phyloP scores from a whole-genome alignment of 352 stramenopile genomes.

The Phytophthora hybrid region DNA sequence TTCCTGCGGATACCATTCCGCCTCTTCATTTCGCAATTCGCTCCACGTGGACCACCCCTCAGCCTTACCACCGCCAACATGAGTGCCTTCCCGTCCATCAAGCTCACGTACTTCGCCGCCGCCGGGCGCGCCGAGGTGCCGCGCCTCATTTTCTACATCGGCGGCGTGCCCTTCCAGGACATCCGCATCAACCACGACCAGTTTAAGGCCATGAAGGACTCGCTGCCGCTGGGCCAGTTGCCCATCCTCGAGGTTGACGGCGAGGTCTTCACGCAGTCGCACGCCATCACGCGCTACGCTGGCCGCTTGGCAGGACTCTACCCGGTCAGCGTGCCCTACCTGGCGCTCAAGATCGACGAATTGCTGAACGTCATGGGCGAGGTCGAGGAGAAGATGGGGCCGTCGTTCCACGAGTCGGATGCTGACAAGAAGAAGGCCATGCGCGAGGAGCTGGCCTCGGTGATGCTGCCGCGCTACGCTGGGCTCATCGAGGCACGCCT shows the following conservation, averaged over 20 bases:
- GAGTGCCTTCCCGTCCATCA: constrained; percentile 52
- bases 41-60: constrained; percentile 11
- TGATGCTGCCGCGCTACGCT: constrained; percentile 43
- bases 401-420: constrained; percentile 45
- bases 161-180: constrained; percentile 70
- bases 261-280: constrained; percentile 60
- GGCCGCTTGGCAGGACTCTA: constrained; percentile 67
- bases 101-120: constrained; percentile 73
- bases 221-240: constrained; percentile 49
- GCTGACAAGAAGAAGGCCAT: constrained; percentile 47
- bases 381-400: constrained; percentile 40
- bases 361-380: constrained; percentile 54
- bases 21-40: constrained; percentile 37
- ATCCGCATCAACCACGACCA: constrained; percentile 44
- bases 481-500: constrained; percentile 43
- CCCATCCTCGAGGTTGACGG: constrained; percentile 64
- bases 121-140: constrained; percentile 57
- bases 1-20: constrained; percentile 20
- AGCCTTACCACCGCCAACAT: constrained; percentile 32
- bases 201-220: constrained; percentile 37
- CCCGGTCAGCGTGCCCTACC: constrained; percentile 44
- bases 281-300: constrained; percentile 76
- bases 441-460: constrained; percentile 41
- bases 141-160: constrained; percentile 67
- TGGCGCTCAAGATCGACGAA: constrained; percentile 70